phyloP scores from a whole-genome alignment of 768 basidiomycete species.

The Pisolithus albus region DNA sequence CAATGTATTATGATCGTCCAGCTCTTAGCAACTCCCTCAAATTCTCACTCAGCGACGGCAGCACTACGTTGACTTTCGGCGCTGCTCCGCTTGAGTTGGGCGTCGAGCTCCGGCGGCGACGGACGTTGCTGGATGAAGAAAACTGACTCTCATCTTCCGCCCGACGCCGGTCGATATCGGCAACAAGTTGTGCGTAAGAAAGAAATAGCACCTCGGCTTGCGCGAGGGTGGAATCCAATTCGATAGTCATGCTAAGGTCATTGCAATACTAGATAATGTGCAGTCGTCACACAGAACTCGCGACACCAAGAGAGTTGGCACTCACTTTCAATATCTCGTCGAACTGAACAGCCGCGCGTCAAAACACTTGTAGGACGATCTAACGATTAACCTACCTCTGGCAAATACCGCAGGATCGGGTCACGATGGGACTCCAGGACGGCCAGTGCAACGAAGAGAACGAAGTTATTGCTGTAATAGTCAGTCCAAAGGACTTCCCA shows the following conservation, averaged over 20 bases:
- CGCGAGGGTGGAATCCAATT: conserved; percentile 89
- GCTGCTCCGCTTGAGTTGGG: conserved; percentile 1
- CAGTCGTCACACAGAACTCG: conserved; percentile 1
- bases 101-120: conserved; percentile 25
- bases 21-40: conserved; percentile 53
- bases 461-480: conserved; percentile 80
- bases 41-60: conserved; percentile 53
- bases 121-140: conserved; percentile 22
- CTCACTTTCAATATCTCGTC: conserved; percentile 71
- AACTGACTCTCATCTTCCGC: conserved; percentile 22
- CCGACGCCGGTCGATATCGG: conserved; percentile 78
- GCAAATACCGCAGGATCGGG: conserved; percentile 89
- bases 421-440: conserved; percentile 93
- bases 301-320: background rate
- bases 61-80: conserved; percentile 26
- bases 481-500: conserved; percentile 97
- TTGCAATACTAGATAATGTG: conserved; percentile 66
- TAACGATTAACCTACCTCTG: conserved; percentile 55
- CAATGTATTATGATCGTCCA: conserved; percentile 24
- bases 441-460: conserved; percentile 92
- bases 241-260: conserved; percentile 93
- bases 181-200: conserved; percentile 82
- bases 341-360: conserved; percentile 40
- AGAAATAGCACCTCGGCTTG: conserved; percentile 97
- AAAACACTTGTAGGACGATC: background rate